Percentiles rank a stretch among this genome's conserved stretches.
Evolutionary conservation across 2,329 filamentous ascomycete species (phyloP).

Genomic region (Claviceps lovelessii): DNA sequence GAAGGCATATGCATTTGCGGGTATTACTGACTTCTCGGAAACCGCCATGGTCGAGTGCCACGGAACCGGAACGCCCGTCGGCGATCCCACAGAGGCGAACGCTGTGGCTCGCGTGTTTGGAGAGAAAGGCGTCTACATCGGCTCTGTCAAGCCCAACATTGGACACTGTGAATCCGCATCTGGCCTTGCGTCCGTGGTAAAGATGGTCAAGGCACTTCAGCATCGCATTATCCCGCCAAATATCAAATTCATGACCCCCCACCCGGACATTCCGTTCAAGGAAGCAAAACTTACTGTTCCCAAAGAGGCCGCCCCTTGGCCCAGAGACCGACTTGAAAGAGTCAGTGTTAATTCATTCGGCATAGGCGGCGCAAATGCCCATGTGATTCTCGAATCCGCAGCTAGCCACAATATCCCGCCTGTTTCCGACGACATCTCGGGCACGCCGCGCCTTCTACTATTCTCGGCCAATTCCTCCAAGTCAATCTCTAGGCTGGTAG

Average conservation of each 20-base stretch:
- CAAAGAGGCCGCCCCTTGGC: conserved; percentile 17
- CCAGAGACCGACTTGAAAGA: conserved; percentile 15
- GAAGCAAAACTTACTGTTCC: conserved; percentile 17
- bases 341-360: conserved; percentile 22
- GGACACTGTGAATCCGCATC: conserved; percentile 31
- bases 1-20: conserved; percentile 15
- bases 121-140: conserved; percentile 13
- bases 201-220: conserved; percentile 27
- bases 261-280: conserved; percentile 19
- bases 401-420: background rate
- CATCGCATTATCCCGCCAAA: conserved; percentile 24
- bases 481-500: background rate
- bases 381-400: conserved; percentile 9
- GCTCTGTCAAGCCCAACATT: conserved; percentile 23
- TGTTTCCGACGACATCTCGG: background rate
- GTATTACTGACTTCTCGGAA: conserved; percentile 10
- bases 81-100: conserved; percentile 22
- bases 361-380: conserved; percentile 22
- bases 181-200: conserved; percentile 29
- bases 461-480: background rate
- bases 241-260: conserved; percentile 21
- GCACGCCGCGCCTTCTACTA: background rate
- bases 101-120: conserved; percentile 20
- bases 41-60: conserved; percentile 25
- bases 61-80: conserved; percentile 24